Evolutionary conservation across 768 basidiomycete species (phyloP).

Genomic region (Mycena venus): DNA sequence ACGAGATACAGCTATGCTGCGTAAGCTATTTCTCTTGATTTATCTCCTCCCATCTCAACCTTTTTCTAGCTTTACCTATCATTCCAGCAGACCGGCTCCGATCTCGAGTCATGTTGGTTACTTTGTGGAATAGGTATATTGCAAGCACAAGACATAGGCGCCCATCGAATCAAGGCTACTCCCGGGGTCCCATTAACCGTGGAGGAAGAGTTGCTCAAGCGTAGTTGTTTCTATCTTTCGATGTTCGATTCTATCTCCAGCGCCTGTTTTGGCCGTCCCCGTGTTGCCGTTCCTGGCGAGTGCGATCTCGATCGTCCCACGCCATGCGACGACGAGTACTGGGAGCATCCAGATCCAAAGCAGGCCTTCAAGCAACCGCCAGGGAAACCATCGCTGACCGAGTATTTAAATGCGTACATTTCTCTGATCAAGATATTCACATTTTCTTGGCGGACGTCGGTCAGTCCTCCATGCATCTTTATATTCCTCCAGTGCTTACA

Average conservation of each 20-base stretch:
- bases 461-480: slow-evolving; percentile 26
- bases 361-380: slow-evolving; percentile 64
- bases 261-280: slow-evolving; percentile 62
- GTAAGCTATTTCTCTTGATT: slow-evolving; percentile 47
- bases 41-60: neutral
- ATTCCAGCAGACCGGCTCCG: slow-evolving; percentile 54
- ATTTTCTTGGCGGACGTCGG: slow-evolving; percentile 60
- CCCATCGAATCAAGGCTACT: slow-evolving; percentile 56
- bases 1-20: slow-evolving; percentile 68
- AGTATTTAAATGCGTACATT: slow-evolving; percentile 56
- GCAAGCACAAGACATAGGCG: slow-evolving; percentile 58
- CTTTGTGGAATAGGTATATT: slow-evolving; percentile 59
- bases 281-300: slow-evolving; percentile 45
- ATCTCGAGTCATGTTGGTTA: slow-evolving; percentile 59
- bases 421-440: slow-evolving; percentile 62
- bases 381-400: slow-evolving; percentile 52
- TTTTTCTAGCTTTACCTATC: slow-evolving; percentile 46
- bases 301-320: slow-evolving; percentile 66
- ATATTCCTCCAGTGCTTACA: neutral
- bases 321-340: slow-evolving; percentile 65
- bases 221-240: slow-evolving; percentile 46
- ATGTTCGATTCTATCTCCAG: slow-evolving; percentile 47
- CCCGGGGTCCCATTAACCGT: slow-evolving; percentile 41
- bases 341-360: slow-evolving; percentile 53
- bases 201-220: slow-evolving; percentile 60